Conservation (phyloP, 371 early-diverging fungal genomes). For the Mucor mucedo region DNA sequence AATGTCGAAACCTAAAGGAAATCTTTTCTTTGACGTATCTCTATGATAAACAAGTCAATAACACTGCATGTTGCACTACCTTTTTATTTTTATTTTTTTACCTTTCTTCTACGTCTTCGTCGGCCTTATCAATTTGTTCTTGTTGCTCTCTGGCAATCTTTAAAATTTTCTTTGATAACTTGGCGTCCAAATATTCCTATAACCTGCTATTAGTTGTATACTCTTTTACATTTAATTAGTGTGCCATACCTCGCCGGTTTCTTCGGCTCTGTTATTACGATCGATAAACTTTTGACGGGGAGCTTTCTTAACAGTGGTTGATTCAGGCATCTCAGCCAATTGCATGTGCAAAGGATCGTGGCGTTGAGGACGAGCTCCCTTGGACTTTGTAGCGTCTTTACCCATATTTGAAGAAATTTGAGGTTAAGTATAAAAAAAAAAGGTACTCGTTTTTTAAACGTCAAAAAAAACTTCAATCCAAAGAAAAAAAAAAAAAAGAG, state of each 20-base stretch:
- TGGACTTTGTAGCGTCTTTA: constrained; percentile 38
- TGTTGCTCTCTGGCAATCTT: constrained; percentile 89
- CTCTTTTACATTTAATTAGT: neutral
- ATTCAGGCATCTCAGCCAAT: constrained; percentile 63
- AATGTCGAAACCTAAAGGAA: constrained; percentile 47
- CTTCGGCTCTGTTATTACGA: constrained; percentile 60
- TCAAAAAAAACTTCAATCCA: constrained; percentile 1
- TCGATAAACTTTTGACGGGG: constrained; percentile 70
- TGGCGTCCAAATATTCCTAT: constrained; percentile 84
- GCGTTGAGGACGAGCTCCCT: constrained; percentile 47
- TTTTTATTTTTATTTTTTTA: neutral
- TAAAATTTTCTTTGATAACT: constrained; percentile 88
- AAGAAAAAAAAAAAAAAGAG: constrained; percentile 9
- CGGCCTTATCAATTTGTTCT: constrained; percentile 73
- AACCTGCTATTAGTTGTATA: constrained; percentile 2
- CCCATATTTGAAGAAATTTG: constrained; percentile 28
- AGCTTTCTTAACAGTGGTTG: constrained; percentile 43
- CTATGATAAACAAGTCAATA: neutral
- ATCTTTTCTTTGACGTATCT: constrained; percentile 18
- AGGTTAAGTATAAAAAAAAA: neutral
- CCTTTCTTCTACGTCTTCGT: constrained; percentile 41
- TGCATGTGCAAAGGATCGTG: constrained; percentile 85
- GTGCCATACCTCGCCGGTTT: constrained; percentile 35
- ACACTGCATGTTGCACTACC: neutral
- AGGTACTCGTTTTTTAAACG: neutral